Conservation (phyloP, 108 stramenopile genomes). For the Nitzschia inconspicua region DNA sequence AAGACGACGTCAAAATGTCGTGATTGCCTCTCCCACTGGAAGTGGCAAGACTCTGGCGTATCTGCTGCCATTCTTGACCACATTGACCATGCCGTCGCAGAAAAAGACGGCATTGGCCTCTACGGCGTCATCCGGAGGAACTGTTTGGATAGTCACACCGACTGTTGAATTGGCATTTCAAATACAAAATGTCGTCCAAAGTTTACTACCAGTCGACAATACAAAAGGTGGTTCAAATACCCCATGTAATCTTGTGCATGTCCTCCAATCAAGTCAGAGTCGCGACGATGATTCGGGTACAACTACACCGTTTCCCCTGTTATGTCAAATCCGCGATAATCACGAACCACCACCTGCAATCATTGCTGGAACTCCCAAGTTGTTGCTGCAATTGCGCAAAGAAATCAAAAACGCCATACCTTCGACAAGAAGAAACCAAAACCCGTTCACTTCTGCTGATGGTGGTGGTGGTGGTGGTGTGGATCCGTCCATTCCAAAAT, state of each 20-base stretch:
- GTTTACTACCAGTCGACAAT: conserved; percentile 31
- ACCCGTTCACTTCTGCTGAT: background rate
- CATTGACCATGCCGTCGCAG: conserved; percentile 9
- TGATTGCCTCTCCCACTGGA: conserved; percentile 73
- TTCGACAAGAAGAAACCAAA: conserved; percentile 1
- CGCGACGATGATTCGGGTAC: background rate
- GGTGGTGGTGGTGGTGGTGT: background rate
- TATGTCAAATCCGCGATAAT: conserved; percentile 1
- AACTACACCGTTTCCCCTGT: background rate
- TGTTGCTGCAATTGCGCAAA: conserved; percentile 28
- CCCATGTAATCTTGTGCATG: background rate
- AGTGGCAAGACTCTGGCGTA: conserved; percentile 75
- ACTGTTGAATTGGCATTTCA: conserved; percentile 66
- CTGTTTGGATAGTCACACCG: conserved; percentile 63
- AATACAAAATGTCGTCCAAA: conserved; percentile 54
- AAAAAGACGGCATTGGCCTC: conserved; percentile 13
- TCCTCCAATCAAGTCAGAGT: conserved; percentile 1
- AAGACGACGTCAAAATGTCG: conserved; percentile 28
- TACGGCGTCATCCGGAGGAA: background rate
- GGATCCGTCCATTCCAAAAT: background rate
- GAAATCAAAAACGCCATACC: conserved; percentile 16
- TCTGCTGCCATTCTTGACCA: conserved; percentile 54
- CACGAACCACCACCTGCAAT: conserved; percentile 23
- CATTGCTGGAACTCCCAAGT: conserved; percentile 61
- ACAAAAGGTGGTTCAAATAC: background rate